Percentiles rank a stretch among this genome's conserved stretches.
These are phyloP conservation scores for Aspergillus fumigatiaffinis DNA, from an alignment of 2,329 filamentous ascomycete species.

Conservation along the genomic window DNA sequence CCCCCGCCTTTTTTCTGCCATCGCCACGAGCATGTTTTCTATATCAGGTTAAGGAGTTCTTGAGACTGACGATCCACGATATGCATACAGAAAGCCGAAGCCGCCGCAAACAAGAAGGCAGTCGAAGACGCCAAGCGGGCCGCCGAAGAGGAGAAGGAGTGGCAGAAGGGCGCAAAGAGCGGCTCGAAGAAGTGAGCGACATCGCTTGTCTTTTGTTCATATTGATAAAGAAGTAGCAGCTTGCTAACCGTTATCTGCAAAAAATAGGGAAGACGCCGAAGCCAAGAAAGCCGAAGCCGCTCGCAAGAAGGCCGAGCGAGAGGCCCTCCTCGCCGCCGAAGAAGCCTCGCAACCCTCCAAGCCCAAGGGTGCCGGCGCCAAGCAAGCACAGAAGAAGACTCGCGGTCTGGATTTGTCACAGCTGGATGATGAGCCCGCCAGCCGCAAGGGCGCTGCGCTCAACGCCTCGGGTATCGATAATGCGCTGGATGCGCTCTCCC, in stretches of 20 bases:
- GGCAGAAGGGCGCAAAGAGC: constrained; percentile 81
- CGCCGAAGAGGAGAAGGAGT: constrained; percentile 68
- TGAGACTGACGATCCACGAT: constrained; percentile 11
- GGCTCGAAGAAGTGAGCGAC: constrained; percentile 74
- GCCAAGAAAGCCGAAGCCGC: constrained; percentile 78
- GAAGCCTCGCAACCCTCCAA: constrained; percentile 62
- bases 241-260: background rate
- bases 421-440: constrained; percentile 60
- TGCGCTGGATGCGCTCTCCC: constrained; percentile 77
- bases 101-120: constrained; percentile 74
- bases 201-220: background rate
- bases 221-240: background rate
- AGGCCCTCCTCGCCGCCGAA: constrained; percentile 77
- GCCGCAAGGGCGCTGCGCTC: constrained; percentile 55
- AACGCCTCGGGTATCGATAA: constrained; percentile 90
- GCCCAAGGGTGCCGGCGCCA: constrained; percentile 57
- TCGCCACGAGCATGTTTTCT: constrained; percentile 7
- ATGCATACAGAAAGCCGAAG: constrained; percentile 71
- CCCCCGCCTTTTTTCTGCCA: constrained; percentile 21
- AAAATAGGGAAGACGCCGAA: constrained; percentile 71
- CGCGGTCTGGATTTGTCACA: constrained; percentile 71
- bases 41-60: background rate
- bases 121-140: constrained; percentile 63
- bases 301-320: constrained; percentile 88
- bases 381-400: constrained; percentile 51